phyloP scores from a whole-genome alignment of 768 basidiomycete genomes.

The Candolleomyces aberdarensis region DNA sequence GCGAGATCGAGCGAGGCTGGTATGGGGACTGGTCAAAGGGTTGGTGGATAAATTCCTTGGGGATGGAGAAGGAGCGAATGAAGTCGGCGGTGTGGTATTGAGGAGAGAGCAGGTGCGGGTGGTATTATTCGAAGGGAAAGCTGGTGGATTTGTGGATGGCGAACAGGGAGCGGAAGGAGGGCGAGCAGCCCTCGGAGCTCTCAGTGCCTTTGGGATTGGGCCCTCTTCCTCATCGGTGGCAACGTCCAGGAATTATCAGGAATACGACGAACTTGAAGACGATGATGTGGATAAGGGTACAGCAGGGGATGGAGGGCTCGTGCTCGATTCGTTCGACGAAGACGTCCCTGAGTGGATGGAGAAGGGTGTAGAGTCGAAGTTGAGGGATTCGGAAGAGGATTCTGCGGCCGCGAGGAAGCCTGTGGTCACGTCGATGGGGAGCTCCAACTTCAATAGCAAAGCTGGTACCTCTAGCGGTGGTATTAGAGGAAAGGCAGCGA shows the following conservation, averaged over 20 bases:
- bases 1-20: constrained; percentile 83
- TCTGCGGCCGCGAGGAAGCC: constrained; percentile 22
- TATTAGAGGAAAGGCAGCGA: constrained; percentile 11
- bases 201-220: neutral
- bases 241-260: neutral
- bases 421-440: constrained; percentile 32
- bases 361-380: constrained; percentile 70
- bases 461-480: constrained; percentile 18
- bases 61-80: neutral
- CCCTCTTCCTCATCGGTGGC: neutral
- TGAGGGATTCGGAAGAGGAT: constrained; percentile 71
- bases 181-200: constrained; percentile 23
- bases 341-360: constrained; percentile 86
- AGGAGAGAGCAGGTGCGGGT: constrained; percentile 78
- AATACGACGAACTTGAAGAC: constrained; percentile 20
- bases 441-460: constrained; percentile 28
- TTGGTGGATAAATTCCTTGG: constrained; percentile 19
- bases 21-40: constrained; percentile 66
- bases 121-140: constrained; percentile 79
- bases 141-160: constrained; percentile 38
- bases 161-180: constrained; percentile 9
- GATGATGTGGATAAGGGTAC: constrained; percentile 23
- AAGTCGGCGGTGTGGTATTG: constrained; percentile 64
- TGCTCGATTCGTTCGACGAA: constrained; percentile 28
- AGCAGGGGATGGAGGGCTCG: neutral